These are phyloP conservation scores for Nothophaeocryptopus gaeumannii DNA, from an alignment of 2,329 filamentous ascomycete species.

Conservation along the genomic window DNA sequence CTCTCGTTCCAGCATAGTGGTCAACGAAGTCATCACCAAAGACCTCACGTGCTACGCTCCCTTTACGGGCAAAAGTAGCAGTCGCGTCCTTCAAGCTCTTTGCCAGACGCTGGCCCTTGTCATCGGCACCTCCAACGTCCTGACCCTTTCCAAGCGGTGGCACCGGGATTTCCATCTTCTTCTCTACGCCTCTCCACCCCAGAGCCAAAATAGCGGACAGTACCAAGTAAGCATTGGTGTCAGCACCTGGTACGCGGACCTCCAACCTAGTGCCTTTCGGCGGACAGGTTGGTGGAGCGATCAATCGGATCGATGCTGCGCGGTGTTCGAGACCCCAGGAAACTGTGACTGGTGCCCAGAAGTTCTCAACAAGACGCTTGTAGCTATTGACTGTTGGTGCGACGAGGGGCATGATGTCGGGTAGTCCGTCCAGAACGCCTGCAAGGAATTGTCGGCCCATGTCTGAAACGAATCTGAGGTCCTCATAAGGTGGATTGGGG, in stretches of 20 bases:
- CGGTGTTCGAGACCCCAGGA: slow-evolving; percentile 97
- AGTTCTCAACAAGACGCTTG: slow-evolving; percentile 97
- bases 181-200: slow-evolving; percentile 88
- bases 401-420: slow-evolving; percentile 92
- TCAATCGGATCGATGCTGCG: slow-evolving; percentile 84
- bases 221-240: slow-evolving; percentile 84
- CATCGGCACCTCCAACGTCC: slow-evolving; percentile 68
- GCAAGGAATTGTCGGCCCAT: slow-evolving; percentile 90
- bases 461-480: slow-evolving; percentile 79
- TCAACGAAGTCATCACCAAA: slow-evolving; percentile 96
- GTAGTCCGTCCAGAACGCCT: slow-evolving; percentile 80
- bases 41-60: slow-evolving; percentile 86
- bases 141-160: slow-evolving; percentile 83
- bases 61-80: slow-evolving; percentile 69
- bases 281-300: slow-evolving; percentile 81
- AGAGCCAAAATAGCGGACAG: slow-evolving; percentile 82
- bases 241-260: slow-evolving; percentile 88
- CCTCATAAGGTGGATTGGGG: slow-evolving; percentile 66
- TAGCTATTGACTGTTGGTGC: slow-evolving; percentile 97
- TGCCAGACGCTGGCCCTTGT: slow-evolving; percentile 74
- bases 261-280: slow-evolving; percentile 87
- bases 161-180: slow-evolving; percentile 79
- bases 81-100: slow-evolving; percentile 85
- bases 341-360: slow-evolving; percentile 97
- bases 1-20: slow-evolving; percentile 85